Percentiles rank a stretch among this genome's conserved stretches.
phyloP scores from a whole-genome alignment of 164 flowering plant species.

The Tetrastigma voinierianum region DNA sequence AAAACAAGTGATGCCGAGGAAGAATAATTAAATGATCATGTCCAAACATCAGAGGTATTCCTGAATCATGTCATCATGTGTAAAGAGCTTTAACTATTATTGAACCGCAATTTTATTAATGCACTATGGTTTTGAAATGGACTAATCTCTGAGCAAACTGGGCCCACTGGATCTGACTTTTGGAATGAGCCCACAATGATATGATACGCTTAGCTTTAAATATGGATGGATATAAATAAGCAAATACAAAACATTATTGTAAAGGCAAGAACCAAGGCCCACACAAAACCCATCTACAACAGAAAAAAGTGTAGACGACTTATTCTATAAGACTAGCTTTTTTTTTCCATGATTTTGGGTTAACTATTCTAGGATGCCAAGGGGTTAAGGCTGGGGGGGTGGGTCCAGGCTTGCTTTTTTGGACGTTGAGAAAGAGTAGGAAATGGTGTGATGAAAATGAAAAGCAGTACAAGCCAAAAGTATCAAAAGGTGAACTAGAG shows the following conservation, averaged over 20 bases:
- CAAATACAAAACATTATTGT: not conserved
- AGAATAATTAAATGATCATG: not conserved
- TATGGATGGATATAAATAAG: not conserved
- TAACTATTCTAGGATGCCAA: constrained; percentile 13
- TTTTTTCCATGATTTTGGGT: constrained; percentile 9
- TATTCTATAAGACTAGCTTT: not conserved
- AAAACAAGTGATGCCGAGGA: no score
- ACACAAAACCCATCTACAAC: not conserved
- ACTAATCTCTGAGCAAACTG: not conserved
- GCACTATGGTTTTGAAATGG: not conserved
- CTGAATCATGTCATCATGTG: not conserved
- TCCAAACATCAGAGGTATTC: not conserved
- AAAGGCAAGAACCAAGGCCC: not conserved
- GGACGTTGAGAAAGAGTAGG: not conserved
- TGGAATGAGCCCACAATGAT: no score
- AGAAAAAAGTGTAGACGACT: not conserved
- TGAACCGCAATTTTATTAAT: not conserved
- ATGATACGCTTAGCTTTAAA: not conserved
- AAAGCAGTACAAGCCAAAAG: not conserved
- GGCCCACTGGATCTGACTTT: not conserved
- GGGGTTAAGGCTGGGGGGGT: not conserved
- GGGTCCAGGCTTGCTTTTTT: not conserved
- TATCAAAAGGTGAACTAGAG: not conserved
- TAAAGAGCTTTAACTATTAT: not conserved
- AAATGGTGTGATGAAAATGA: not conserved